phyloP scores from a whole-genome alignment of 805 yeast genomes.

The Candida xiaguanensis region DNA sequence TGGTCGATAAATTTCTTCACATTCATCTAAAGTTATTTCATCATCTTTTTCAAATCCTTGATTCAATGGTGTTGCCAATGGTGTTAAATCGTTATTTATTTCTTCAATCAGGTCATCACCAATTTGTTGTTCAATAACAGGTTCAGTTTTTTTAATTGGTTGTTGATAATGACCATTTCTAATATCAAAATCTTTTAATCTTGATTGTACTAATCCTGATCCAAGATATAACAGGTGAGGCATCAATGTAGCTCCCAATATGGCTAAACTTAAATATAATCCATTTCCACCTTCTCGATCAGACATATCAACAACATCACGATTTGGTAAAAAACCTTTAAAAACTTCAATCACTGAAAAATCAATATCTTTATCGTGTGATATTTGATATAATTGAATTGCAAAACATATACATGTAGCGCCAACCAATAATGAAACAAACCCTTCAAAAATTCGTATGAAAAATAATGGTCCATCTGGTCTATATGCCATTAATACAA shows the following conservation, averaged over 20 bases:
- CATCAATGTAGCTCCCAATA: conserved; percentile 47
- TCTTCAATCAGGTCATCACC: too few species aligned
- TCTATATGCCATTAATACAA: conserved; percentile 45
- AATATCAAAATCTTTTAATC: conserved; percentile 44
- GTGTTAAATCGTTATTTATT: conserved; percentile 3
- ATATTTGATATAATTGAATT: conserved; percentile 38
- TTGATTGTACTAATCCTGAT: conserved; percentile 41
- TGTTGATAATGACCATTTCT: conserved; percentile 21
- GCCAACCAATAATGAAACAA: conserved; percentile 40
- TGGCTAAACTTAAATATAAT: conserved; percentile 41
- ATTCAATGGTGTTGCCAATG: conserved; percentile 16
- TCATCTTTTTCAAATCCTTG: conserved; percentile 35
- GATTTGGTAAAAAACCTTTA: conserved; percentile 46
- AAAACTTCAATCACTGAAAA: conserved; percentile 45
- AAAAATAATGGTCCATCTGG: conserved; percentile 40
- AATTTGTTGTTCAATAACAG: too few species aligned
- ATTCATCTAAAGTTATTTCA: conserved; percentile 8
- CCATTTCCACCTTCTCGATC: conserved; percentile 46
- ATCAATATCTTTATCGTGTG: conserved; percentile 35
- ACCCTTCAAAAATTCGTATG: conserved; percentile 35
- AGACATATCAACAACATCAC: conserved; percentile 40
- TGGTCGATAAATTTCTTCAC: conserved; percentile 52
- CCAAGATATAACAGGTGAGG: conserved; percentile 49
- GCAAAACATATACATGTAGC: conserved; percentile 46
- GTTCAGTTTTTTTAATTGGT: too few species aligned